Conservation (phyloP, 495 filamentous ascomycete species). For the Jackrogersella multiformis region DNA sequence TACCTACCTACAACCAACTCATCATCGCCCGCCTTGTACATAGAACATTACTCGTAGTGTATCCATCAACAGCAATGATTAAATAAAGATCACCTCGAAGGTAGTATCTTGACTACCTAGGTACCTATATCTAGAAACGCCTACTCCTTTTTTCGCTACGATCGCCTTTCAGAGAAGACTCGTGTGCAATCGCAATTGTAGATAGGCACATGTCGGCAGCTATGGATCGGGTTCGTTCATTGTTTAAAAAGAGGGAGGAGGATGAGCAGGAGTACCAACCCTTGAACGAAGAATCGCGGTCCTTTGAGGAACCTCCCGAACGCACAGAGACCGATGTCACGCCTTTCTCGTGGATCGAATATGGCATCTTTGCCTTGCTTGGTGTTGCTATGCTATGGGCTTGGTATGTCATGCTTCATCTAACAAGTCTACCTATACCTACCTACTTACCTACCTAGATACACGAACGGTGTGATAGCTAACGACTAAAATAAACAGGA, state of each 20-base stretch:
- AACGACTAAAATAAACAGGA: slow-evolving; percentile 66
- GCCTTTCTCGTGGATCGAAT: slow-evolving; percentile 81
- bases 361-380: slow-evolving; percentile 84
- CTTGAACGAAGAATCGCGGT: slow-evolving; percentile 55
- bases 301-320: slow-evolving; percentile 40
- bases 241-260: slow-evolving; percentile 52
- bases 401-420: slow-evolving; percentile 68
- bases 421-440: too few species aligned
- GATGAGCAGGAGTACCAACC: slow-evolving; percentile 65
- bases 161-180: slow-evolving; percentile 5
- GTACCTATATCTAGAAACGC: background rate
- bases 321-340: slow-evolving; percentile 39
- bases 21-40: slow-evolving; percentile 4
- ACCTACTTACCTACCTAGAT: background rate
- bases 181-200: slow-evolving; percentile 4
- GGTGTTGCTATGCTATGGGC: slow-evolving; percentile 97
- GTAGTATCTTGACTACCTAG: slow-evolving; percentile 30
- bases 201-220: slow-evolving; percentile 12
- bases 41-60: slow-evolving; percentile 1
- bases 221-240: slow-evolving; percentile 61
- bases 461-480: background rate
- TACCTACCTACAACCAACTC: background rate
- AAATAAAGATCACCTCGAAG: slow-evolving; percentile 9
- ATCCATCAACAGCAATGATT: slow-evolving; percentile 25
- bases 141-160: slow-evolving; percentile 10